phyloP scores from a whole-genome alignment of 2,329 filamentous ascomycete genomes.

The Xylariomycetidae sp. region DNA sequence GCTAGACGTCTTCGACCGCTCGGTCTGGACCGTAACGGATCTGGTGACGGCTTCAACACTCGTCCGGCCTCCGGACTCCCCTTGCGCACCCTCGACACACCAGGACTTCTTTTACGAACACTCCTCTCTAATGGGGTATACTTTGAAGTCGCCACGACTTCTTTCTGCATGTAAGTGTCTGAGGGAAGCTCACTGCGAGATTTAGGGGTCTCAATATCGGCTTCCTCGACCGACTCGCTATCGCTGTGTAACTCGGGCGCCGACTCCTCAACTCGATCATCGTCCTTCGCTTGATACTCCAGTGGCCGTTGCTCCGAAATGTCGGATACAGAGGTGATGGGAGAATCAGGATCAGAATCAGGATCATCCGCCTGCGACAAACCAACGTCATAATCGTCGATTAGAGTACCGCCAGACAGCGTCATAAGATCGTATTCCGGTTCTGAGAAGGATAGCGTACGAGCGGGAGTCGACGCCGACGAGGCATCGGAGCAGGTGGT shows the following conservation, averaged over 20 bases:
- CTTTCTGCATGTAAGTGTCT: conserved; percentile 2
- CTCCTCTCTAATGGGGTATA: conserved; percentile 17
- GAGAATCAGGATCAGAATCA: conserved; percentile 29
- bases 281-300: conserved; percentile 25
- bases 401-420: conserved; percentile 25
- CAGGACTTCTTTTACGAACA: conserved; percentile 29
- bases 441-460: conserved; percentile 49
- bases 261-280: conserved; percentile 20
- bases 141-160: no score
- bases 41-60: conserved; percentile 43
- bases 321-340: conserved; percentile 41
- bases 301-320: conserved; percentile 35
- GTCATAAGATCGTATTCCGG: conserved; percentile 40
- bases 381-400: conserved; percentile 37
- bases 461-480: conserved; percentile 37
- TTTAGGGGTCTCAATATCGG: no score
- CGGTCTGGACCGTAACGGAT: conserved; percentile 35
- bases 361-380: conserved; percentile 40
- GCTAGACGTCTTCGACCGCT: conserved; percentile 31
- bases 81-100: conserved; percentile 30
- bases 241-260: no score
- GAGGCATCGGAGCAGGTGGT: conserved; percentile 42
- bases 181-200: no score
- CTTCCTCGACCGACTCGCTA: no score
- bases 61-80: conserved; percentile 44